These are phyloP conservation scores for Fusarium udum DNA, from an alignment of 2,329 filamentous ascomycete genomes.

Conservation along the genomic window DNA sequence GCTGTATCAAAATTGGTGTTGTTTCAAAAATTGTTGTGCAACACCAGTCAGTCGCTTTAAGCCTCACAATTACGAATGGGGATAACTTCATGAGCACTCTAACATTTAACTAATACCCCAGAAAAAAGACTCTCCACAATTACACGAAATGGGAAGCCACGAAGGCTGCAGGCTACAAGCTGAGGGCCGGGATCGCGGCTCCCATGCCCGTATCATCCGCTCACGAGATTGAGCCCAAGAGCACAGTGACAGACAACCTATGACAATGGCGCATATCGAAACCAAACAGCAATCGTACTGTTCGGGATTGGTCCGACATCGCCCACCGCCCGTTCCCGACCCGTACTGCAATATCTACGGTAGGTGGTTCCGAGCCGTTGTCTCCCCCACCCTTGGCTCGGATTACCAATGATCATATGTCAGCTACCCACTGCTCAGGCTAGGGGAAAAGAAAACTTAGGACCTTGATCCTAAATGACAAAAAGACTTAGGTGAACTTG, in stretches of 20 bases:
- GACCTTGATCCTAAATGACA: too few relatives aligned
- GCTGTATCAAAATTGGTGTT: background rate
- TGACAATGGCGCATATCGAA: slow-evolving; percentile 21
- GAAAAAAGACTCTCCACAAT: slow-evolving; percentile 18
- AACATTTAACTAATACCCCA: slow-evolving; percentile 3
- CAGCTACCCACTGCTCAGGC: slow-evolving; percentile 19
- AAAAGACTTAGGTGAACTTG: too few relatives aligned
- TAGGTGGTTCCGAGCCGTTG: slow-evolving; percentile 2
- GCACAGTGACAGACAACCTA: slow-evolving; percentile 24
- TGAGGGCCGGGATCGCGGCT: slow-evolving; percentile 7
- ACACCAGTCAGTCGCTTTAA: background rate
- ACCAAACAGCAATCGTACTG: slow-evolving; percentile 26
- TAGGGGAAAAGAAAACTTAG: too few relatives aligned
- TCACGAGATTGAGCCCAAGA: slow-evolving; percentile 27
- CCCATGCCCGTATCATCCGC: slow-evolving; percentile 21
- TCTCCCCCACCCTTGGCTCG: slow-evolving; percentile 20
- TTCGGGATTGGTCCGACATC: slow-evolving; percentile 43
- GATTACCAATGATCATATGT: slow-evolving; percentile 40
- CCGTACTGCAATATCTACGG: slow-evolving; percentile 1
- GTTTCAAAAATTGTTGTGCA: background rate
- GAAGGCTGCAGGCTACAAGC: background rate
- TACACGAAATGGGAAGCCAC: background rate
- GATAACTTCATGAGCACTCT: background rate
- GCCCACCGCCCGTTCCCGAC: slow-evolving; percentile 18
- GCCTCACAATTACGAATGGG: background rate